Percentiles rank a stretch among this genome's conserved stretches.
Evolutionary conservation across 306 rosid species (phyloP).

Genomic region (Fragaria iinumae): DNA sequence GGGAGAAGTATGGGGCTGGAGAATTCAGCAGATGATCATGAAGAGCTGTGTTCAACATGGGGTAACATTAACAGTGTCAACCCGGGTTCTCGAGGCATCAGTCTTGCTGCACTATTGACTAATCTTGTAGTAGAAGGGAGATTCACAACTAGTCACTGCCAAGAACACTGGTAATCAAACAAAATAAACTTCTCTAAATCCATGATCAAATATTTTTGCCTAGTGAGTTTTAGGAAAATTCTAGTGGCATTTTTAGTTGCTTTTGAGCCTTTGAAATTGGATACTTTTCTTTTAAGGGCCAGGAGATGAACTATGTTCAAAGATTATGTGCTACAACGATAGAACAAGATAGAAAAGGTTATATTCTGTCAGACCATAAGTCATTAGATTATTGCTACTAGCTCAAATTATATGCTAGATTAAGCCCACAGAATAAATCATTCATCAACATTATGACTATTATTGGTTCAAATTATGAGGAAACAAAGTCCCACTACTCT

Average conservation of each 20-base stretch:
- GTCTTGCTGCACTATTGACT: conserved; percentile 30
- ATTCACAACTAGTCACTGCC: conserved; percentile 39
- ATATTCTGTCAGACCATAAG: neutral
- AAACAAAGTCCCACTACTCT: neutral
- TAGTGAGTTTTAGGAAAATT: neutral
- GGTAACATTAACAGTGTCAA: conserved; percentile 46
- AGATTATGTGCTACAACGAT: neutral
- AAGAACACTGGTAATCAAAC: conserved; percentile 6
- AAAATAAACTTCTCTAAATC: neutral
- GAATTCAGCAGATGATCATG: conserved; percentile 13
- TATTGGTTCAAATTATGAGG: neutral
- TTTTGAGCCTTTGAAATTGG: neutral
- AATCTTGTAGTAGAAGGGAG: conserved; percentile 30
- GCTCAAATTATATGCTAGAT: neutral
- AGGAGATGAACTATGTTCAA: neutral
- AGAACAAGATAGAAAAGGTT: neutral
- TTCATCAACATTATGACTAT: neutral
- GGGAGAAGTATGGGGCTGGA: conserved; percentile 24
- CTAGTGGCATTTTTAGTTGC: neutral
- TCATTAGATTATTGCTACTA: neutral
- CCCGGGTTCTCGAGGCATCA: conserved; percentile 43
- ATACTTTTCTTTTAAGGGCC: too few species aligned
- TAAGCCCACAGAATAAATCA: neutral
- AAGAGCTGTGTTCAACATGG: conserved; percentile 35
- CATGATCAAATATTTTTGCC: neutral